Percentiles rank a stretch among this genome's conserved stretches.
Evolutionary conservation across 805 yeast genomes (phyloP).

Genomic region (Wickerhamiella slavikovae): DNA sequence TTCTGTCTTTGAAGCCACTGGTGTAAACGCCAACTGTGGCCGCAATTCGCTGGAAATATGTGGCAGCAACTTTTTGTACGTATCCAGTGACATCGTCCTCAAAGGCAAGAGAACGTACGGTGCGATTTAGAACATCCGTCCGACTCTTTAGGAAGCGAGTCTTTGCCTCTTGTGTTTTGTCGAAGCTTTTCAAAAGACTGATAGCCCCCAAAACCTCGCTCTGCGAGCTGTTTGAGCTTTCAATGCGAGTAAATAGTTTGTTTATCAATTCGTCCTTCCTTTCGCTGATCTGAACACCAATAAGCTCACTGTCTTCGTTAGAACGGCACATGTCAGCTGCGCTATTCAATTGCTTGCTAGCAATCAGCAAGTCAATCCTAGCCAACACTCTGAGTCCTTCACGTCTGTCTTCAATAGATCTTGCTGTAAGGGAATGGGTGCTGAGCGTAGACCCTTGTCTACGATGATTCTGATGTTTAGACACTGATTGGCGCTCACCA

Average conservation of each 20-base stretch:
- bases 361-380: conserved; percentile 46
- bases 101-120: conserved; percentile 30
- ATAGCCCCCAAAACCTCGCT: conserved; percentile 10
- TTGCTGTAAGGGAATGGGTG: not conserved
- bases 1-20: conserved; percentile 26
- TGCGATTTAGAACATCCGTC: conserved; percentile 24
- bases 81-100: conserved; percentile 34
- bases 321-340: conserved; percentile 18
- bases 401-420: conserved; percentile 23
- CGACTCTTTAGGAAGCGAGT: conserved; percentile 29
- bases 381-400: conserved; percentile 41
- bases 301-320: conserved; percentile 2
- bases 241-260: conserved; percentile 4
- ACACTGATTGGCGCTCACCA: not conserved
- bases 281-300: conserved; percentile 4
- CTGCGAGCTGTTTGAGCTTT: not conserved
- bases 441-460: not conserved
- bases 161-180: conserved; percentile 28
- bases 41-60: conserved; percentile 38
- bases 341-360: conserved; percentile 33
- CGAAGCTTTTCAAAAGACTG: conserved; percentile 22
- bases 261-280: conserved; percentile 5
- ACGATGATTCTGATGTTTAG: not conserved
- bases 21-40: conserved; percentile 36
- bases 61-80: conserved; percentile 39